These are phyloP conservation scores for Didymella arachidicola DNA, from an alignment of 2,329 filamentous ascomycete genomes.

Conservation along the genomic window DNA sequence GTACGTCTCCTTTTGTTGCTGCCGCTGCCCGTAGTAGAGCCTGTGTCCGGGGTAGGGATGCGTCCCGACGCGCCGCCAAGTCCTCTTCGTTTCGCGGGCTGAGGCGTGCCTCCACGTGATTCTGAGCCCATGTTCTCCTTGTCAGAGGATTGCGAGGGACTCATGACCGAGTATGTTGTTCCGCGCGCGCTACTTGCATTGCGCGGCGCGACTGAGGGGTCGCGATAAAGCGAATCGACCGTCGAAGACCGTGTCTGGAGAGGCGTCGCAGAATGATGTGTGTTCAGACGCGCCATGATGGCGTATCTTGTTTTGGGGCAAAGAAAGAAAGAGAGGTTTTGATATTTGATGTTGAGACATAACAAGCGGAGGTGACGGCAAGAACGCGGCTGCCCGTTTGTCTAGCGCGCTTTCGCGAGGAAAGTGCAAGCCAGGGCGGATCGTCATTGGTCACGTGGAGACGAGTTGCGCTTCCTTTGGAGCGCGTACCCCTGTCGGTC, in stretches of 20 bases:
- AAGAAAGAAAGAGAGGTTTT: constrained; percentile 8
- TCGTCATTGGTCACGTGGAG: constrained; percentile 30
- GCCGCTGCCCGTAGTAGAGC: constrained; percentile 35
- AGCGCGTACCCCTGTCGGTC: constrained; percentile 32
- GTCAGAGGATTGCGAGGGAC: constrained; percentile 49
- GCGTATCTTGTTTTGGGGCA: background rate
- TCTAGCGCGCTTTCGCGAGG: constrained; percentile 31
- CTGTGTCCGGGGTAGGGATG: constrained; percentile 53
- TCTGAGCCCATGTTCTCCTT: constrained; percentile 54
- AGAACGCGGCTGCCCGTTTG: constrained; percentile 24
- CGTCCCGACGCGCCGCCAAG: constrained; percentile 44
- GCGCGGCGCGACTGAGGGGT: constrained; percentile 44
- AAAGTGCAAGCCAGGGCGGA: constrained; percentile 22
- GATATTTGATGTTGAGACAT: constrained; percentile 9
- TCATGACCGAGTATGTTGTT: constrained; percentile 44
- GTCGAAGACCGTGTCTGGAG: constrained; percentile 40
- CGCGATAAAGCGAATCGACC: constrained; percentile 48
- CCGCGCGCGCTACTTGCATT: constrained; percentile 27
- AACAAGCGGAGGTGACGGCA: background rate
- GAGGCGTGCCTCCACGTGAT: constrained; percentile 39
- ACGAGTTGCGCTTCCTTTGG: constrained; percentile 13
- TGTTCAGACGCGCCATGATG: constrained; percentile 51
- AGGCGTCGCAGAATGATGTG: constrained; percentile 41
- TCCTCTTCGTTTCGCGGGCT: constrained; percentile 54
- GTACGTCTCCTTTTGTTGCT: constrained; percentile 57